A percentile compares a stretch with the other conserved stretches of the same genome.
phyloP scores from a whole-genome alignment of 257 asterid genomes.

The Marsdenia floribunda region DNA sequence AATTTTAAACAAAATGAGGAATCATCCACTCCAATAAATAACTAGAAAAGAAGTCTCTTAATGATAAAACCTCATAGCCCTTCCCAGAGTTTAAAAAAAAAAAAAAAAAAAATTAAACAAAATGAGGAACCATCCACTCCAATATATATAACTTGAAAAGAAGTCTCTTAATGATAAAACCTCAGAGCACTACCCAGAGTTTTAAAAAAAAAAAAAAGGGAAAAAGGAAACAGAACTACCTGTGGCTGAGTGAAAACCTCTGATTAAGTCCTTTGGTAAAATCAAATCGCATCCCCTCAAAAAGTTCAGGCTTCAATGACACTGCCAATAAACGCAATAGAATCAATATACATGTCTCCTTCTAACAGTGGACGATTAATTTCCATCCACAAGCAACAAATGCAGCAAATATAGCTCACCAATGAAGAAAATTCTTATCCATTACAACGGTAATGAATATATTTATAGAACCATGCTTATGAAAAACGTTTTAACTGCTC shows the following conservation, averaged over 20 bases:
- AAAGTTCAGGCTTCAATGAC: constrained; percentile 97
- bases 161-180: not conserved
- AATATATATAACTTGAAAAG: not conserved
- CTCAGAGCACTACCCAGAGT: not conserved
- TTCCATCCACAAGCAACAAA: not conserved
- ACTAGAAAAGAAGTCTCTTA: not conserved
- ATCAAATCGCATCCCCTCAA: constrained; percentile 98
- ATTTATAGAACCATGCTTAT: not conserved
- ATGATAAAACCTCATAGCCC: not conserved
- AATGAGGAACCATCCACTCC: not conserved
- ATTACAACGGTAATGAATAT: too few relatives aligned
- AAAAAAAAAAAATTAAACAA: too few relatives aligned
- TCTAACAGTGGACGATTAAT: not conserved
- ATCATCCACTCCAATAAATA: not conserved
- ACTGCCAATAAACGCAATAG: constrained; percentile 46
- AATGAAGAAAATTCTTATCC: not conserved
- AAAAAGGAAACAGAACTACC: constrained; percentile 43
- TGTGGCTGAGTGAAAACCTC: constrained; percentile 87
- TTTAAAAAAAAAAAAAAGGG: too few relatives aligned
- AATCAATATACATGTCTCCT: not conserved
- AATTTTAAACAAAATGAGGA: not conserved
- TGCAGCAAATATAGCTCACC: not conserved
- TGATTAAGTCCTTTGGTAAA: constrained; percentile 89
- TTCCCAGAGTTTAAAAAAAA: not conserved
- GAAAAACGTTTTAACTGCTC: not conserved